Conservation (phyloP, 352 stramenopile genomes). For the Phytophthora citricola region DNA sequence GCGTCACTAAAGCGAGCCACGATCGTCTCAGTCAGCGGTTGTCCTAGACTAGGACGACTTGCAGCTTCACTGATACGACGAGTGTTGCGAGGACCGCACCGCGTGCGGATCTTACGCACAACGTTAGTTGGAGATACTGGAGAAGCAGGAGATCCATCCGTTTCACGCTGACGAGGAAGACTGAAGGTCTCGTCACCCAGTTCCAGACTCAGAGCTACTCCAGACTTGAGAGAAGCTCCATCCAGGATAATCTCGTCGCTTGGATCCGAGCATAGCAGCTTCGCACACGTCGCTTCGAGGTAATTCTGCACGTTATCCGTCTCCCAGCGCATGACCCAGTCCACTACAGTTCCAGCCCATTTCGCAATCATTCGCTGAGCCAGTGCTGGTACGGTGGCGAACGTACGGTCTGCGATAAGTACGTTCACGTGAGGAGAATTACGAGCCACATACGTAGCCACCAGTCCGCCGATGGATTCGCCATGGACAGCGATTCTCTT, state of each 20-base stretch:
- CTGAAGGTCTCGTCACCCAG: constrained; percentile 56
- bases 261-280: constrained; percentile 84
- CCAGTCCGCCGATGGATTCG: constrained; percentile 84
- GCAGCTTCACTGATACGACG: constrained; percentile 65
- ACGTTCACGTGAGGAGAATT: constrained; percentile 70
- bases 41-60: constrained; percentile 54
- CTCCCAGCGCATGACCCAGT: constrained; percentile 79
- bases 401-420: constrained; percentile 83
- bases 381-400: constrained; percentile 79
- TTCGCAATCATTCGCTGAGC: constrained; percentile 78
- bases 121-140: constrained; percentile 11
- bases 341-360: constrained; percentile 74
- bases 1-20: constrained; percentile 70
- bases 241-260: constrained; percentile 88
- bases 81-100: constrained; percentile 16
- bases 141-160: constrained; percentile 24
- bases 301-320: constrained; percentile 85
- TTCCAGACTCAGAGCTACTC: constrained; percentile 72
- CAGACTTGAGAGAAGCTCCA: constrained; percentile 82
- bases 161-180: constrained; percentile 34
- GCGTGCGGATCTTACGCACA: constrained; percentile 15
- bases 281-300: constrained; percentile 71
- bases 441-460: constrained; percentile 72
- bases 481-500: constrained; percentile 79
- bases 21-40: constrained; percentile 69